Conservation (phyloP, 1,284 basidiomycete genomes). For the Agaricales sp. region DNA sequence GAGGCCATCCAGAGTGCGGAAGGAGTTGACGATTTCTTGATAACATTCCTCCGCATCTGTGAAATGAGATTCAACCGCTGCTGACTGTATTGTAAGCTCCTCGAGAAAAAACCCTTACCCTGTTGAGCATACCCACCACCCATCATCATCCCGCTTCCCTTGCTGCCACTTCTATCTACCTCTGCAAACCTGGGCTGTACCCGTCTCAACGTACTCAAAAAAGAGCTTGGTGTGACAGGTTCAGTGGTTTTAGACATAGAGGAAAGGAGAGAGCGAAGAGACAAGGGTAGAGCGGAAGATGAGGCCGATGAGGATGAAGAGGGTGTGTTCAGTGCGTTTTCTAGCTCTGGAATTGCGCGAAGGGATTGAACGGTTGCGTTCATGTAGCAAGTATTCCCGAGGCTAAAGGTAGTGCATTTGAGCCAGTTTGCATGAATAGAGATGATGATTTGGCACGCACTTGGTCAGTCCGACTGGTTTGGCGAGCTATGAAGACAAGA, state of each 20-base stretch:
- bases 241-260: slow-evolving; percentile 73
- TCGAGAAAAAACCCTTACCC: slow-evolving; percentile 35
- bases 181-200: slow-evolving; percentile 93
- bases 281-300: slow-evolving; percentile 31
- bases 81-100: neutral
- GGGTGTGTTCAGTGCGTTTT: slow-evolving; percentile 41
- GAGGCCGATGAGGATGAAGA: slow-evolving; percentile 15
- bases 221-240: slow-evolving; percentile 64
- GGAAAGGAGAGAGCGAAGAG: slow-evolving; percentile 67
- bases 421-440: neutral
- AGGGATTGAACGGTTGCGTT: slow-evolving; percentile 92
- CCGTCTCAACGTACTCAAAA: slow-evolving; percentile 54
- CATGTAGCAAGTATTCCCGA: slow-evolving; percentile 91
- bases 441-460: slow-evolving; percentile 21
- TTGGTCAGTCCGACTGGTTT: slow-evolving; percentile 66
- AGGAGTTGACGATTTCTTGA: slow-evolving; percentile 71
- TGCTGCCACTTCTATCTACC: slow-evolving; percentile 33
- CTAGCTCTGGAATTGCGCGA: slow-evolving; percentile 84
- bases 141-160: slow-evolving; percentile 24
- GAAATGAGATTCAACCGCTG: slow-evolving; percentile 17
- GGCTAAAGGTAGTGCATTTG: neutral
- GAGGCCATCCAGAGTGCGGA: slow-evolving; percentile 51
- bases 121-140: slow-evolving; percentile 74
- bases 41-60: slow-evolving; percentile 95
- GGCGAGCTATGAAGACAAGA: slow-evolving; percentile 30